Conservation (phyloP, 1,284 basidiomycete genomes). For the Cryptococcus sp. region DNA sequence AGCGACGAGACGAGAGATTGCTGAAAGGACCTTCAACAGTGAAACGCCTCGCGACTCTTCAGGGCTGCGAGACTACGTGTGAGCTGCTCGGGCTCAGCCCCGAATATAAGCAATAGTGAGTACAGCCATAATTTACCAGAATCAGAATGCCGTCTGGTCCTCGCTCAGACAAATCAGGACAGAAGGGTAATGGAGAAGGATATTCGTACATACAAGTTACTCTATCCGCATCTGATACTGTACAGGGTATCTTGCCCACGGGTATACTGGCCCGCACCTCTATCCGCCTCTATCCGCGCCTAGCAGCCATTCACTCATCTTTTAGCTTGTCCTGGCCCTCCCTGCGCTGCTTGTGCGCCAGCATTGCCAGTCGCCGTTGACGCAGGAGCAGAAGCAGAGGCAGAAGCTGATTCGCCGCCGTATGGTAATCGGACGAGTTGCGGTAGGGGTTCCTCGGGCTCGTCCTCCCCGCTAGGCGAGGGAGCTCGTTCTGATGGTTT, state of each 20-base stretch:
- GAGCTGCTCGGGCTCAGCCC: no score
- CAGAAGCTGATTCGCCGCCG: conserved; percentile 18
- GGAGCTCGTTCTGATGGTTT: conserved; percentile 14
- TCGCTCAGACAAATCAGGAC: no score
- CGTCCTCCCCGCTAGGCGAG: conserved; percentile 22
- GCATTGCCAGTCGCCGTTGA: neutral
- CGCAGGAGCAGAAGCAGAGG: neutral
- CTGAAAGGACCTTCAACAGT: neutral
- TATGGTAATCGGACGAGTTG: conserved; percentile 43
- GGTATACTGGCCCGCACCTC: no score
- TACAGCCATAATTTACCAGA: no score
- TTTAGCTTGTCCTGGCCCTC: no score
- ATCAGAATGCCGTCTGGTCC: no score
- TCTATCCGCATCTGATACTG: neutral
- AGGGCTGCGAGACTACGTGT: no score
- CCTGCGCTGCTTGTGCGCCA: no score
- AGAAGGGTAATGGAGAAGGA: neutral
- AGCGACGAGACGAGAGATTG: neutral
- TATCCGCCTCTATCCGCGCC: no score
- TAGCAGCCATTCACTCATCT: no score
- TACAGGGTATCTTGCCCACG: neutral
- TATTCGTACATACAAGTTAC: neutral
- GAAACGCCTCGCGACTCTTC: neutral
- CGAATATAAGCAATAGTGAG: no score
- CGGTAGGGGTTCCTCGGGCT: conserved; percentile 37